Evolutionary conservation across 176 grass and related monocot genomes (phyloP).

Genomic region (Phoenix roebelenii): DNA sequence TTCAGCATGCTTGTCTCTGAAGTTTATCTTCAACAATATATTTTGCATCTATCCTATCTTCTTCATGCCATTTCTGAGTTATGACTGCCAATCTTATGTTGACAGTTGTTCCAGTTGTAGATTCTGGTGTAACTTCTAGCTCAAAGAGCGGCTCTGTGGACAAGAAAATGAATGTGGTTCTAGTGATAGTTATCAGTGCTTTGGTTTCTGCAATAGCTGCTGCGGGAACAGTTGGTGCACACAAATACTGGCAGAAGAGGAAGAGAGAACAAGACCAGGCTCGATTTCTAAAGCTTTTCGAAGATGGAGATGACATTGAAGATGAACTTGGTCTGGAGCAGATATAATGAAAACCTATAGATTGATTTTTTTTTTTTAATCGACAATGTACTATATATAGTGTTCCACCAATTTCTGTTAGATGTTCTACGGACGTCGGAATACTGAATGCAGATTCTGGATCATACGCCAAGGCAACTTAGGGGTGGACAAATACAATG

Average conservation of each 20-base stretch:
- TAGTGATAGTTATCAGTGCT: neutral
- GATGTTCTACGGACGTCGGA: no score
- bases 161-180: neutral
- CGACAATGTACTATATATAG: no score
- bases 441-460: no score
- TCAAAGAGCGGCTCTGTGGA: neutral
- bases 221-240: neutral
- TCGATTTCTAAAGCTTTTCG: slow-evolving; percentile 12
- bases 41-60: neutral
- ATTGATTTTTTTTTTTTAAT: no score
- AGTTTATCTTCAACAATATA: neutral
- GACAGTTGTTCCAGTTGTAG: neutral
- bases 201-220: neutral
- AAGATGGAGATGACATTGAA: slow-evolving; percentile 17
- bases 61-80: no score
- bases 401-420: no score
- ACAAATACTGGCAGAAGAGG: slow-evolving; percentile 14
- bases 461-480: no score
- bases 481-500: no score
- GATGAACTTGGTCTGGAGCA: slow-evolving; percentile 8
- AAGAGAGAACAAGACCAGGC: slow-evolving; percentile 6
- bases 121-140: neutral
- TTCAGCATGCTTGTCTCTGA: no score
- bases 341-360: no score
- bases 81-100: no score